phyloP scores from a whole-genome alignment of 2,329 filamentous ascomycete genomes.

The Phialophora macrospora region DNA sequence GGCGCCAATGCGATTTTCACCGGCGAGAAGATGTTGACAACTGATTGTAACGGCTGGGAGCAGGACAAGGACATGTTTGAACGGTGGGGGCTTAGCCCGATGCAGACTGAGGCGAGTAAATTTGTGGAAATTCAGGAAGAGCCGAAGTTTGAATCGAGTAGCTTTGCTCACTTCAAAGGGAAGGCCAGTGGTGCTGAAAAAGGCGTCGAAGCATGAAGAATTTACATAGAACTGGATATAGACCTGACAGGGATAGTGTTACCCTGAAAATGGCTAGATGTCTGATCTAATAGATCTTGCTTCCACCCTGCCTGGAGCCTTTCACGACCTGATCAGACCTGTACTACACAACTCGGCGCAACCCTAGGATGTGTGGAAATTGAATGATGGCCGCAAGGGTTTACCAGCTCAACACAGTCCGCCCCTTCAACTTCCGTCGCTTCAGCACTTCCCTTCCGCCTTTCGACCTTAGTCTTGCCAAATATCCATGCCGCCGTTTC shows the following conservation, averaged over 20 bases:
- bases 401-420: constrained; percentile 59
- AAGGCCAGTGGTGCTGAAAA: constrained; percentile 12
- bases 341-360: neutral
- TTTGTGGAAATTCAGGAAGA: constrained; percentile 31
- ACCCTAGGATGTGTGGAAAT: neutral
- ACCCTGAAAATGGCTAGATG: neutral
- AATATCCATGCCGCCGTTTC: constrained; percentile 66
- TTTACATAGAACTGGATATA: neutral
- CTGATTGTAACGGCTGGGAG: constrained; percentile 88
- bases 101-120: constrained; percentile 56
- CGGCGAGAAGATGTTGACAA: constrained; percentile 94
- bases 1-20: constrained; percentile 95
- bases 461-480: constrained; percentile 58
- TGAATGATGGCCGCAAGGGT: neutral
- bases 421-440: constrained; percentile 60
- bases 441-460: constrained; percentile 60
- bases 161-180: constrained; percentile 34
- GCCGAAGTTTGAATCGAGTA: constrained; percentile 37
- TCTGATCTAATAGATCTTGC: neutral
- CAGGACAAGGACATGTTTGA: constrained; percentile 84
- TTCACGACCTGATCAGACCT: neutral
- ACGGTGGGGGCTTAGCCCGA: constrained; percentile 79
- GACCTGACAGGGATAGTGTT: neutral
- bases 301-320: neutral
- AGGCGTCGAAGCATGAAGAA: constrained; percentile 16